Evolutionary conservation across 352 stramenopile species (phyloP), one percentile per base, ranked within the genome.

Genomic region (Pythium phragmitis): DNA sequence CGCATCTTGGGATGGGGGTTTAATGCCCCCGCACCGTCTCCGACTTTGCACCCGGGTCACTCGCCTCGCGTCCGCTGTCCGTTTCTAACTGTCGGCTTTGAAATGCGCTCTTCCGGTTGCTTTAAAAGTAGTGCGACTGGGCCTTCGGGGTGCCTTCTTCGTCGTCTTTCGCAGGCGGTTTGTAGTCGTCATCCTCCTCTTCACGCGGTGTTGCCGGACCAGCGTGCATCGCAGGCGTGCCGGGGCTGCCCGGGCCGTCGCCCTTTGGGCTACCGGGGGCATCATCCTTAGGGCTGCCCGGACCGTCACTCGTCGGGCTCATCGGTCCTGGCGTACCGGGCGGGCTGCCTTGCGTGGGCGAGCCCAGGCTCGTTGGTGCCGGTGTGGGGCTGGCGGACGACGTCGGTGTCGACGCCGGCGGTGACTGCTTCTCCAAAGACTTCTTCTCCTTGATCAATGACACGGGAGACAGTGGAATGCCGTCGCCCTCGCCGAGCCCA

Each of bases 291-390:
- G 33, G 33, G 33, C 43, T 50, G 28, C 43, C 43, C 4, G 43
- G 43, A 11, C 17, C 43, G 17, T 50, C 43, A 5, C 43, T 30
- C 17, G 13, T 50, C 43, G 43, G 43, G 43, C 43, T 50, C 43
- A 50, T 50, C 43, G 51, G 34, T 7, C 51, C 51, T 30, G 51
- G 51, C 30, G 51, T 58, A 8, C 51, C 51, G 9, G 46, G 43
- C 13, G 43, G 8, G 21, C 43, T 30, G 21, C 7, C 7, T 50
- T 50, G 17, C 12, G 43, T 17, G 16, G 60, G 63, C 11, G 66
- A 71, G 12, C 64, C 53, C 4, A 63, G 75, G 55, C 65, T 78
- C 57, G 74, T 67, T 19, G 75, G 70, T 21, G 41, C 69, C 8
- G 60, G 57, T 1, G 76, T 63, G 1, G 74, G 72, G 57, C 71